These are phyloP conservation scores for Globisporangium iwayamae DNA, from an alignment of 352 stramenopile genomes.

Conservation along the genomic window DNA sequence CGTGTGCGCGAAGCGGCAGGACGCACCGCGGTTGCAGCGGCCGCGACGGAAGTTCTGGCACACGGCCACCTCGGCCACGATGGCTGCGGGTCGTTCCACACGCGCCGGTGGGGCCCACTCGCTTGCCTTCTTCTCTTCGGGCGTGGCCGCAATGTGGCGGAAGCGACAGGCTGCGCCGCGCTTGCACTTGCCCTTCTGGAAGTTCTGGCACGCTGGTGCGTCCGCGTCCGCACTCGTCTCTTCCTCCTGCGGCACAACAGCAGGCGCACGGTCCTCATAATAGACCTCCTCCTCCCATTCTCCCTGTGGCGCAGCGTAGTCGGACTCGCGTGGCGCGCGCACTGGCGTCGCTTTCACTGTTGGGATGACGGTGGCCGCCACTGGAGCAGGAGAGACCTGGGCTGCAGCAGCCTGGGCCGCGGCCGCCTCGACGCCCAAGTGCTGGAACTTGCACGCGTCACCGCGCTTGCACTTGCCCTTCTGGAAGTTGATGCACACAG, in stretches of 20 bases:
- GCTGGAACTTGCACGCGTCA: constrained; percentile 49
- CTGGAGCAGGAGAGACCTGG: not conserved
- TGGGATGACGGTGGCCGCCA: not conserved
- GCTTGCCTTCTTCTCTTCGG: constrained; percentile 14
- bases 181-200: constrained; percentile 69
- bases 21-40: constrained; percentile 40
- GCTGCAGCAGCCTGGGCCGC: constrained; percentile 5
- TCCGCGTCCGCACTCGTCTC: constrained; percentile 37
- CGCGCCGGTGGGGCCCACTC: constrained; percentile 27
- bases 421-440: constrained; percentile 27
- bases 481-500: constrained; percentile 71
- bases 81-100: constrained; percentile 31
- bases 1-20: constrained; percentile 57
- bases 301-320: constrained; percentile 12
- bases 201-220: constrained; percentile 60
- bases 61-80: constrained; percentile 42
- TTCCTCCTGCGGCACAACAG: constrained; percentile 21
- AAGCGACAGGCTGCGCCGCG: constrained; percentile 58
- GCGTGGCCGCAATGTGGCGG: constrained; percentile 35
- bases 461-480: constrained; percentile 75
- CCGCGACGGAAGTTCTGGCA: constrained; percentile 52
- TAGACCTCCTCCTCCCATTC: not conserved
- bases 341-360: constrained; percentile 12
- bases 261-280: constrained; percentile 1
- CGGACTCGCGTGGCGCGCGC: constrained; percentile 8